Evolutionary conservation across 345 rosid genomes (phyloP).

Genomic region (Lepidium aucheri): DNA sequence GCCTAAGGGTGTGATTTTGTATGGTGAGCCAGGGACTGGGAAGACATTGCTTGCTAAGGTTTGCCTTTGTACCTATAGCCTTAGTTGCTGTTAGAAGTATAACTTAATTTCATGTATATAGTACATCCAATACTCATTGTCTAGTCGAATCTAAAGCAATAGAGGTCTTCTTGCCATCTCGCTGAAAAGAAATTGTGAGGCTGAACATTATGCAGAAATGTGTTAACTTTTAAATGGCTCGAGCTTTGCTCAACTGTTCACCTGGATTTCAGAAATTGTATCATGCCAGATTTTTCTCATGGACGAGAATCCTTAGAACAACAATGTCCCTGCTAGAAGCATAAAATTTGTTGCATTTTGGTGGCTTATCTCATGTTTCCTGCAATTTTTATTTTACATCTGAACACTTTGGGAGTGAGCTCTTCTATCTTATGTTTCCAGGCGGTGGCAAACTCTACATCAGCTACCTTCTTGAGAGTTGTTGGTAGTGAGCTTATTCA

Average conservation of each 20-base stretch:
- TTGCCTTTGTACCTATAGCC: not conserved
- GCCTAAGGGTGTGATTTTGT: constrained; percentile 96
- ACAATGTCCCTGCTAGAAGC: not conserved
- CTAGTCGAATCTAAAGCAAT: not conserved
- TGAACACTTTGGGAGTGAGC: not conserved
- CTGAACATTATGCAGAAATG: not conserved
- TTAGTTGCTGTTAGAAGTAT: not conserved
- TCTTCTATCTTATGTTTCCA: constrained; percentile 21
- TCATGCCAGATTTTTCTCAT: not conserved
- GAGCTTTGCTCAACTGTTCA: not conserved
- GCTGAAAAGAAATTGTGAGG: not conserved
- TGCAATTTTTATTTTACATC: not conserved
- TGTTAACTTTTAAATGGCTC: not conserved
- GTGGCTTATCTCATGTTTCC: not conserved
- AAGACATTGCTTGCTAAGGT: constrained; percentile 99
- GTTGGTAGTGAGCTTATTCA: constrained; percentile 98
- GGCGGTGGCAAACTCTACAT: constrained; percentile 98
- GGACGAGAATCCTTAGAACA: not conserved
- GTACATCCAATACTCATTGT: not conserved
- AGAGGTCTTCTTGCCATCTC: not conserved
- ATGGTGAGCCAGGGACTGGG: constrained; percentile 99
- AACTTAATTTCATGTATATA: not conserved
- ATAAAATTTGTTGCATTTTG: not conserved
- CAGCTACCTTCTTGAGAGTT: constrained; percentile 94
- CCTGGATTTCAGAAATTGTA: not conserved